Percentiles rank a stretch among this genome's conserved stretches.
Evolutionary conservation across 441 rosid genomes (phyloP).

Genomic region (Erodium texanum): DNA sequence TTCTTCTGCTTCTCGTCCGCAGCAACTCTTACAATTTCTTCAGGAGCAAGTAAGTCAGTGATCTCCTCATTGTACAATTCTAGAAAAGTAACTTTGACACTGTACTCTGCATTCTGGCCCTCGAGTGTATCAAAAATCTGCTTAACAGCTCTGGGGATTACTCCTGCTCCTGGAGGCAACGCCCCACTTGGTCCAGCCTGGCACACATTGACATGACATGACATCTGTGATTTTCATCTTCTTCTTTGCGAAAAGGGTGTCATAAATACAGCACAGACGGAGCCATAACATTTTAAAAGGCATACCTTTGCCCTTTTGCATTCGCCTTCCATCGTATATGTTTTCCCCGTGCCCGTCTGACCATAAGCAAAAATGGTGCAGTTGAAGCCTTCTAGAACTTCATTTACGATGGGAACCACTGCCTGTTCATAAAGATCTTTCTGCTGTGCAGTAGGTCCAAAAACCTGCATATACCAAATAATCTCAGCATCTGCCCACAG

Average conservation of each 20-base stretch:
- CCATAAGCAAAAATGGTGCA: constrained; percentile 99
- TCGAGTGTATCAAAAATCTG: constrained; percentile 90
- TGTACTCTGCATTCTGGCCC: constrained; percentile 89
- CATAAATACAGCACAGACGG: neutral
- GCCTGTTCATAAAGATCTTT: constrained; percentile 70
- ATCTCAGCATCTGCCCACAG: constrained; percentile 6
- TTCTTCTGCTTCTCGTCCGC: constrained; percentile 86
- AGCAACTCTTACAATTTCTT: constrained; percentile 61
- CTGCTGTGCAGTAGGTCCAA: constrained; percentile 85
- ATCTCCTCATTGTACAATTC: constrained; percentile 98
- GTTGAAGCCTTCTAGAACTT: constrained; percentile 95
- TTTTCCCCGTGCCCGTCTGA: constrained; percentile 97
- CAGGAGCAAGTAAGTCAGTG: constrained; percentile 86
- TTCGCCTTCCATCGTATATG: constrained; percentile 99
- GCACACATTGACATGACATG: neutral
- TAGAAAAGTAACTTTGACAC: constrained; percentile 90
- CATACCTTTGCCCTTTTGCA: constrained; percentile 59
- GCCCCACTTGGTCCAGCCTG: constrained; percentile 66
- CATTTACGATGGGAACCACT: constrained; percentile 81
- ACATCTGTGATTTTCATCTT: neutral
- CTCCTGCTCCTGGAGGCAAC: constrained; percentile 94
- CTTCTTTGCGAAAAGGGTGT: neutral
- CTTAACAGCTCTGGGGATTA: constrained; percentile 90
- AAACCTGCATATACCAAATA: constrained; percentile 43
- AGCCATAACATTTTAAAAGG: neutral